Evolutionary conservation across 805 yeast species (phyloP).

Genomic region (Starmerella powellii): DNA sequence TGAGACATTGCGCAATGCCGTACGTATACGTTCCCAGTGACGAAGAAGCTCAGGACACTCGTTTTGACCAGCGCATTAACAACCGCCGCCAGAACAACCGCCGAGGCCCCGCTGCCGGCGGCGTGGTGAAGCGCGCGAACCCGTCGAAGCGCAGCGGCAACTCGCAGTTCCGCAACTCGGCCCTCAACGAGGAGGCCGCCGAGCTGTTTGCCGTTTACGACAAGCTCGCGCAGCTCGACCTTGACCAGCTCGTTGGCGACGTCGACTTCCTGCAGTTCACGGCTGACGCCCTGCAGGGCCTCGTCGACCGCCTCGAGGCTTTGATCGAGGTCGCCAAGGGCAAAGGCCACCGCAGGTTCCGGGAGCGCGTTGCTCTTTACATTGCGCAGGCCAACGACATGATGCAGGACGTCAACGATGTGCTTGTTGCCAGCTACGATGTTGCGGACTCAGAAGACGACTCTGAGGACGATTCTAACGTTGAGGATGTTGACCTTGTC

Average conservation of each 20-base stretch:
- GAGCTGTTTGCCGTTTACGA: constrained; percentile 23
- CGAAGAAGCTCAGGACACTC: constrained; percentile 16
- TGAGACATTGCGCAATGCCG: constrained; percentile 20
- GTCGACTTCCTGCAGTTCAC: constrained; percentile 21
- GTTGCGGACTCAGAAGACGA: constrained; percentile 16
- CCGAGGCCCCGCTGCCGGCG: constrained; percentile 4
- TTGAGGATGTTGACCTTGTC: constrained; percentile 8
- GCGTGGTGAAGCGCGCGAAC: constrained; percentile 10
- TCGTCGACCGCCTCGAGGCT: constrained; percentile 22
- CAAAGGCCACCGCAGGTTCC: constrained; percentile 22
- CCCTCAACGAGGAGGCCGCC: constrained; percentile 23
- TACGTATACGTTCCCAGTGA: constrained; percentile 26
- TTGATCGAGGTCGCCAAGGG: constrained; percentile 21
- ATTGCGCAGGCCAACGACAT: constrained; percentile 22
- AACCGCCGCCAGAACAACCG: constrained; percentile 10
- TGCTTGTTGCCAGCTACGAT: constrained; percentile 20
- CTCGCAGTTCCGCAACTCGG: constrained; percentile 11
- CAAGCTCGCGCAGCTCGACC: constrained; percentile 22
- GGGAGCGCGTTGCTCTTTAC: constrained; percentile 25
- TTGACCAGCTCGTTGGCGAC: constrained; percentile 23
- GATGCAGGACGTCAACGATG: constrained; percentile 21
- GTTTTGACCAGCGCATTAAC: constrained; percentile 9
- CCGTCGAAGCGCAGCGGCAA: constrained; percentile 3
- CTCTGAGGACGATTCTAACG: constrained; percentile 6
- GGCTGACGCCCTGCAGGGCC: constrained; percentile 22